Evolutionary conservation across 768 basidiomycete genomes (phyloP), one percentile per base, ranked within the genome.

Genomic region (Boletus subcaerulescens): DNA sequence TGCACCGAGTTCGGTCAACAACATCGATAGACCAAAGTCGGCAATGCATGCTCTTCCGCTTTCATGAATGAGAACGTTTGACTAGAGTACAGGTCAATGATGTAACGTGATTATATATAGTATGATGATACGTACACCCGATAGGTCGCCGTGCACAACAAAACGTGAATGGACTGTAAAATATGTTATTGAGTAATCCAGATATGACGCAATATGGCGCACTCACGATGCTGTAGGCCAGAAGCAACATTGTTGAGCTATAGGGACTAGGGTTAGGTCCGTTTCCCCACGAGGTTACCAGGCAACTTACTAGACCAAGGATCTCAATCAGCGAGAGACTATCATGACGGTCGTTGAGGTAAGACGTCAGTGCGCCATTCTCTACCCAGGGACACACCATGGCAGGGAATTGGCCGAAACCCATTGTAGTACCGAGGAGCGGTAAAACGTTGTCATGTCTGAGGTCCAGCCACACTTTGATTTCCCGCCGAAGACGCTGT

Each of bases 101-200:
- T 2, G 9, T 8, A 29, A 29, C 9, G 9, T 9, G 1, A 29
- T 29, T 29, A 9, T 29, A 29, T 9, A 9, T 29, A 26, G 13
- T n/a, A 29, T 24, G 14, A 35, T 3, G 5, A 20, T 14, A 33
- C 63, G 14, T 35, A 62, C 60, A 7, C 58, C 64, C 2, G 63
- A 62, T 24, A 65, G 48, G 13, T 65, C 56, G 0, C 64, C 60
- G 20, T 65, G 64, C 29, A 63, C 50, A 29, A 65, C 14, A 36
- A 33, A 65, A 13, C 29, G 32, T 4, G 62, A 59, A 22, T 65
- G 63, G 13, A 65, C 63, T 62, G 12, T 5, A 9, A 9, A 9
- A 9, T 6, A 29, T 2, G 24, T 39, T 10, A 24, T 24, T 24
- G 24, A 29, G 8, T 26, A 1, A 26, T 26, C 26, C 26, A 26